Evolutionary conservation across 1,284 basidiomycete species (phyloP).

Genomic region (Sanguinoderma infundibulare): DNA sequence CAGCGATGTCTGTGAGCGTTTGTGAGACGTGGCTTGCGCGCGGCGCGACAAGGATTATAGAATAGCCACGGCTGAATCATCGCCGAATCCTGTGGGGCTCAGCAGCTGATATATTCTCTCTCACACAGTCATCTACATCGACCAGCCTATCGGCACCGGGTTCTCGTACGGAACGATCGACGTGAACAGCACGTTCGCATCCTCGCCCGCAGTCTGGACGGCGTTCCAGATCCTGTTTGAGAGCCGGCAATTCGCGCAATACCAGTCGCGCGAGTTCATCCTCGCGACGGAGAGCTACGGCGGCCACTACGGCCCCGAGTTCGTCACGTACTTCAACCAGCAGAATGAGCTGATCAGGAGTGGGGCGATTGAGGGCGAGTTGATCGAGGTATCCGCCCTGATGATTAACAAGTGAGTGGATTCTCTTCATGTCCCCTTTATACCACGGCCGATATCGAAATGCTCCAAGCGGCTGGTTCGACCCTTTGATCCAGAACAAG

Average conservation of each 20-base stretch:
- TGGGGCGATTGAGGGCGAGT: constrained; percentile 40
- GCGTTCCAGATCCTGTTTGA: constrained; percentile 74
- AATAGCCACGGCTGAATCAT: too few species aligned
- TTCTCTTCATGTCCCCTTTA: not conserved
- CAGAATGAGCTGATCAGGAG: constrained; percentile 62
- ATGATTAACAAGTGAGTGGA: constrained; percentile 45
- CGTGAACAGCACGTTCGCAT: constrained; percentile 57
- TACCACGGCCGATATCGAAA: not conserved
- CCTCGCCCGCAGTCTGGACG: constrained; percentile 60
- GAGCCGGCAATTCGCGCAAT: constrained; percentile 61
- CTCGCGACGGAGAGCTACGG: constrained; percentile 71
- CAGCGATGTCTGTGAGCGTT: too few species aligned
- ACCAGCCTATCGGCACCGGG: constrained; percentile 75
- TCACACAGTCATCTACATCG: constrained; percentile 70
- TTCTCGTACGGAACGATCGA: constrained; percentile 65
- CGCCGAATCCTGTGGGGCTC: too few species aligned
- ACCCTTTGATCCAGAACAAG: constrained; percentile 64
- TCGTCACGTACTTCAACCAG: constrained; percentile 67
- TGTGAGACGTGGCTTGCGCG: too few species aligned
- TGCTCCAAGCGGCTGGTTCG: constrained; percentile 73
- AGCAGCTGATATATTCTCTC: too few species aligned
- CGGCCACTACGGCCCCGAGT: constrained; percentile 70
- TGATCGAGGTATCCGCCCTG: constrained; percentile 46
- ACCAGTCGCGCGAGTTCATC: constrained; percentile 65
- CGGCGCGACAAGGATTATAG: too few species aligned